Base-by-base conservation (phyloP, 148 eudicot genomes). In the Rhododendron williamsianum region DNA sequence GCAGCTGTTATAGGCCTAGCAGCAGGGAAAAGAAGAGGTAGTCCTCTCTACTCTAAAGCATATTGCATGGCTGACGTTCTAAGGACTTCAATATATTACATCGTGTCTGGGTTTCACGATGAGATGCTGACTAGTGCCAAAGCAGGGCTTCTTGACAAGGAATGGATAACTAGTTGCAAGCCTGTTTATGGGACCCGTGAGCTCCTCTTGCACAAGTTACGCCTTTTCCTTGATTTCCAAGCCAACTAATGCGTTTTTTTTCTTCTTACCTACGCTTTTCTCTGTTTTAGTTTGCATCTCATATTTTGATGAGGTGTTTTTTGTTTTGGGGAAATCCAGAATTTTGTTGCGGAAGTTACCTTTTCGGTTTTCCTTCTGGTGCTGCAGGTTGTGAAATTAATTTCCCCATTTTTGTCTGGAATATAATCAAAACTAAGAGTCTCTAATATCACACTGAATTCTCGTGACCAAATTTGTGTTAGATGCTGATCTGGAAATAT, bases 1-100 rank as follows among this genome's bases (percentile, higher is more conserved):
- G 86, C 93, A 25, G 87, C 92, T 8, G 76, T 49, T 52, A 43
- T 87, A 36, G 91, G 90, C 4, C 56, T 90, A 18, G 81, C 87
- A 18, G 83, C 87, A 83, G 89, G 83, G 73, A 95, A 91, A 87
- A 91, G 87, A 83, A 93, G 91, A 90, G 95, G 90, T 56, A 93
- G 94, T 86, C 92, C 94, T 73, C 84, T 90, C 36, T 93, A 93
- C 85, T 91, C 91, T 5, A 92, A 94, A 86, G 98, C 98, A 3
- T 94, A 94, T 79, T 88, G 94, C 11, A 89, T 95, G 90, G 98
- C 98, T 30, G 99, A 97, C 87, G 89, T 92, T 85, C 85, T 97
- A 82, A 95, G 91, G 89, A 94, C 92, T 51, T 95, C 94, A 51
- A 92, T 94, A 35, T 95, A 95, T 87, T 86, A 87, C 84, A 93